Conservation (phyloP, 148 eudicot species). For the Cornus kousa region DNA sequence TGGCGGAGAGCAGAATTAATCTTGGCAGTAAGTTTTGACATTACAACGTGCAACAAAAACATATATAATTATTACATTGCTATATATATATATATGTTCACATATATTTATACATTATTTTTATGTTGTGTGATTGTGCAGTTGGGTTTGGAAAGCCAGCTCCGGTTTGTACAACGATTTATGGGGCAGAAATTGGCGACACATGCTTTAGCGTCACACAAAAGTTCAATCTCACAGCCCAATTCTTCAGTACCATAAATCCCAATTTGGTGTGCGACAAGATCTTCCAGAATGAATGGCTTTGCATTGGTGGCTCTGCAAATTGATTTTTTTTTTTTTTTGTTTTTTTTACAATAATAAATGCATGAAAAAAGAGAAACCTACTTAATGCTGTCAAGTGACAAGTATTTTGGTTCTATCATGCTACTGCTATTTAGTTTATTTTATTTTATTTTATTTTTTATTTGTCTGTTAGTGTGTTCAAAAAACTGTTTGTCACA, state of each 20-base stretch:
- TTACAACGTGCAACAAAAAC: neutral
- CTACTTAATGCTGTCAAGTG: too few species aligned
- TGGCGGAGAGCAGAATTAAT: slow-evolving; percentile 8
- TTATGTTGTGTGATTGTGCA: too few species aligned
- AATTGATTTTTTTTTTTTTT: too few species aligned
- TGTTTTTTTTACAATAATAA: too few species aligned
- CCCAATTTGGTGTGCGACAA: slow-evolving; percentile 16
- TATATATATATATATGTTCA: too few species aligned
- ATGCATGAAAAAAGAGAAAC: too few species aligned
- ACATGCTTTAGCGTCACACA: slow-evolving; percentile 17
- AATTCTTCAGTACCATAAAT: slow-evolving; percentile 6
- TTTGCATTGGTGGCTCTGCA: slow-evolving; percentile 8
- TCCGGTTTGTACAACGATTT: neutral
- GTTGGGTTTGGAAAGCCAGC: neutral
- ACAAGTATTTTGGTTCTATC: too few species aligned
- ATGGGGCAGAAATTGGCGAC: slow-evolving; percentile 15
- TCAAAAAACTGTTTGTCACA: too few species aligned
- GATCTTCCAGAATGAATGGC: slow-evolving; percentile 17
- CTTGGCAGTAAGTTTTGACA: neutral
- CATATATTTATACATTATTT: too few species aligned
- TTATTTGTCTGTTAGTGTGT: too few species aligned
- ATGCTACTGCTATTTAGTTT: too few species aligned
- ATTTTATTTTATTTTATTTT: too few species aligned
- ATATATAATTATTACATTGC: neutral
- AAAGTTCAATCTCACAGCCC: slow-evolving; percentile 1